Base-by-base conservation (phyloP, 228 moss, liverwort and hornwort genomes). In the Sphagnum fallax region DNA sequence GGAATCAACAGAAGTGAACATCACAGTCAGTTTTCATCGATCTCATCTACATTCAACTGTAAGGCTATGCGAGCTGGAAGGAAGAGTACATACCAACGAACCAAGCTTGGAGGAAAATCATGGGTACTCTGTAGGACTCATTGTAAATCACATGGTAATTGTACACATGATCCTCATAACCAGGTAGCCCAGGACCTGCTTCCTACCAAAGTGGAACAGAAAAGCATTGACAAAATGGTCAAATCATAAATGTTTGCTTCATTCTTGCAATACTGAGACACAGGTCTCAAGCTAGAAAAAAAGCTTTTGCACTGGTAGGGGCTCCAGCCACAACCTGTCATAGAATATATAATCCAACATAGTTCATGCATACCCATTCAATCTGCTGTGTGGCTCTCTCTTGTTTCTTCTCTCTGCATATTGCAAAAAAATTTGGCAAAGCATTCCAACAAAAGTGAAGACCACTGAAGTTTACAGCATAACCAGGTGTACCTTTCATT, bases 71-170 rank as follows among this genome's bases (percentile, higher is more conserved):
- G 32, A 32, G 32, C 2, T 32, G 32, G 2, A 32, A 55, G 55
- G 55, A 12, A 55, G 55, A 65, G 65, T 48, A 49, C 50, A 49
- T 11, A 95, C 92, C 89, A 83, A 81, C 68, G 16, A 79, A 72
- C 70, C 63, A 79, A 72, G 85, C 89, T 61, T 66, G 92, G 75
- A 92, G 81, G 68, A 83, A 84, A 55, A 98, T 82, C 75, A 82
- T 80, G 6, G 93, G 93, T 32, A 93, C 98, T 76, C 81, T 82
- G 77, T 93, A 98, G n/a, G 98, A 98, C 73, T 98, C 98, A 73
- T 77, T 92, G 71, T 93, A 98, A 47, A 90, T 74, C 61, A 92
- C 88, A 78, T 91, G 91, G 67, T 93, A 91, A 7, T 85, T 84
- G 70, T 86, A 88, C 52, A 73, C 79, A 60, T 75, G 83, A 12